phyloP scores from a whole-genome alignment of 2,329 filamentous ascomycete species.

The Emergomyces pasteurianus region DNA sequence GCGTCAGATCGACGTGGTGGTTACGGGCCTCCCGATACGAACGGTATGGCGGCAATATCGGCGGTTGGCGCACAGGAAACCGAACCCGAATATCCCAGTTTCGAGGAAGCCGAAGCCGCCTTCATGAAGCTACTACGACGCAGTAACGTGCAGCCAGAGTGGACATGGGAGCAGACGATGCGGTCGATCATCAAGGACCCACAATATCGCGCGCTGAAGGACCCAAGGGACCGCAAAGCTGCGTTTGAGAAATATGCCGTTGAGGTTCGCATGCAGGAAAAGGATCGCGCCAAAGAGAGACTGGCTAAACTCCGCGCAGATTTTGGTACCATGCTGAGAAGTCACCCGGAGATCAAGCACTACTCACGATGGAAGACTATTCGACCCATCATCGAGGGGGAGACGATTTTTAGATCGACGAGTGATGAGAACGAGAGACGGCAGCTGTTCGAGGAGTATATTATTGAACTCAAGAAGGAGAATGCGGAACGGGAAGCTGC shows the following conservation, averaged over 20 bases:
- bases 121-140: slow-evolving; percentile 84
- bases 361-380: slow-evolving; percentile 97
- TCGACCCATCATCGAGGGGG: slow-evolving; percentile 82
- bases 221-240: slow-evolving; percentile 77
- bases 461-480: slow-evolving; percentile 67
- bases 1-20: slow-evolving; percentile 36
- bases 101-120: slow-evolving; percentile 83
- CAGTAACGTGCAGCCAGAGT: slow-evolving; percentile 77
- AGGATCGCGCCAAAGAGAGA: slow-evolving; percentile 86
- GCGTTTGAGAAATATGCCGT: slow-evolving; percentile 93
- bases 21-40: slow-evolving; percentile 31
- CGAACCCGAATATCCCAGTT: slow-evolving; percentile 65
- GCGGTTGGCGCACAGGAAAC: slow-evolving; percentile 31
- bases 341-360: slow-evolving; percentile 92
- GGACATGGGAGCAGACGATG: slow-evolving; percentile 85
- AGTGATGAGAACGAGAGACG: slow-evolving; percentile 77
- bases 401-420: slow-evolving; percentile 89
- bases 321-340: slow-evolving; percentile 91
- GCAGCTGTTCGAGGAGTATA: slow-evolving; percentile 88
- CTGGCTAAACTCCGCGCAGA: slow-evolving; percentile 83
- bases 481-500: slow-evolving; percentile 64
- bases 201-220: slow-evolving; percentile 84
- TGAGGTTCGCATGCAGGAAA: slow-evolving; percentile 82
- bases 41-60: slow-evolving; percentile 27
- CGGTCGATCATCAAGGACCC: slow-evolving; percentile 77